phyloP scores from a whole-genome alignment of 768 basidiomycete species.

The Amanita subjunquillea region DNA sequence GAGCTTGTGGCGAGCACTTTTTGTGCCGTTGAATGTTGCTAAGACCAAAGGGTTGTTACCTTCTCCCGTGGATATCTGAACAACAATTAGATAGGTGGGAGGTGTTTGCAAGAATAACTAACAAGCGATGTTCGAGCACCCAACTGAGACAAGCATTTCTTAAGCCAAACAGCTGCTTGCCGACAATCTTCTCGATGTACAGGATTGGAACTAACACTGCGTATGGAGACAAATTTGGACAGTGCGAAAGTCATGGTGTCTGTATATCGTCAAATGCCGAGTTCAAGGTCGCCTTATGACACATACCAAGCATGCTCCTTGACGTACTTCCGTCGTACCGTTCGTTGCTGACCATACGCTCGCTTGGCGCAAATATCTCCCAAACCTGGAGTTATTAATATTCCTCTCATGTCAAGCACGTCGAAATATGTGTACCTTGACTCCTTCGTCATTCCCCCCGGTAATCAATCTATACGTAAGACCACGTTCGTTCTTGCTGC shows the following conservation, averaged over 20 bases:
- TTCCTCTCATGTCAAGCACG: neutral
- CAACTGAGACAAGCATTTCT: constrained; percentile 78
- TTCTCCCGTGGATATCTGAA: constrained; percentile 67
- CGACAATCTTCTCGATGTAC: constrained; percentile 77
- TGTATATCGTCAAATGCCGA: constrained; percentile 10
- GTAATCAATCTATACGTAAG: constrained; percentile 44
- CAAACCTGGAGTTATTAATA: constrained; percentile 31
- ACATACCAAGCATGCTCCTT: constrained; percentile 14
- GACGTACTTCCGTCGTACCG: constrained; percentile 8
- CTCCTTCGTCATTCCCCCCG: constrained; percentile 76
- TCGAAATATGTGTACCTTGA: constrained; percentile 48
- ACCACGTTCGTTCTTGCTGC: constrained; percentile 15
- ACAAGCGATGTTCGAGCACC: constrained; percentile 79
- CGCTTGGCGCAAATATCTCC: constrained; percentile 31
- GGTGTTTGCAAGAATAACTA: constrained; percentile 11
- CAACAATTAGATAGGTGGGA: neutral
- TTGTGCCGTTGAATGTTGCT: constrained; percentile 72
- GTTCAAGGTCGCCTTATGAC: constrained; percentile 15
- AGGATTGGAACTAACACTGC: constrained; percentile 68
- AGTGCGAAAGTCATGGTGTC: constrained; percentile 75
- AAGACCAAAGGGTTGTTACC: constrained; percentile 82
- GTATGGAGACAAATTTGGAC: constrained; percentile 79
- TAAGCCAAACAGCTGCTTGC: constrained; percentile 89
- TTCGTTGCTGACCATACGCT: constrained; percentile 11
- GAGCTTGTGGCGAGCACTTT: constrained; percentile 45